Evolutionary conservation across 345 rosid genomes (phyloP).

Genomic region (Salix caprea): DNA sequence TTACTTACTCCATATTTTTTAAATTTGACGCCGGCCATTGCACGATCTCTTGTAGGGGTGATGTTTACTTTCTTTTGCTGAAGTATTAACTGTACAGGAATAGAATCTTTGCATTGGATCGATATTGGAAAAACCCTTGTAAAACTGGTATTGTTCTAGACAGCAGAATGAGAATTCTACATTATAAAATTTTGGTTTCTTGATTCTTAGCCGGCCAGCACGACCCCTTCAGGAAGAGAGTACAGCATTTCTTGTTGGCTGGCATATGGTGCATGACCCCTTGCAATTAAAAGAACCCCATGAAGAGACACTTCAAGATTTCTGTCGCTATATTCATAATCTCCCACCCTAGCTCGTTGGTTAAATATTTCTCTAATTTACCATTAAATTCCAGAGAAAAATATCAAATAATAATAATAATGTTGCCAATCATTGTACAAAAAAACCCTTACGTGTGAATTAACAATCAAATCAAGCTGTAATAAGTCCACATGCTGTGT

Average conservation of each 20-base stretch:
- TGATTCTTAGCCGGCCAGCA: slow-evolving; percentile 11
- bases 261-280: slow-evolving; percentile 9
- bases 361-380: neutral
- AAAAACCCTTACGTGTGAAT: neutral
- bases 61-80: neutral
- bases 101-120: slow-evolving; percentile 21
- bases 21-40: slow-evolving; percentile 24
- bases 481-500: neutral
- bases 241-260: neutral
- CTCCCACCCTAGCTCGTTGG: neutral
- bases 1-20: neutral
- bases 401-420: neutral
- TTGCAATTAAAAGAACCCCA: neutral
- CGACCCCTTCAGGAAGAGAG: neutral
- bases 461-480: too few species aligned
- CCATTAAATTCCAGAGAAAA: neutral
- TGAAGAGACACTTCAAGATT: neutral
- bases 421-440: too few species aligned
- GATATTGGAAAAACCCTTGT: neutral
- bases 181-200: neutral
- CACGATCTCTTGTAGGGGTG: slow-evolving; percentile 21
- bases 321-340: neutral
- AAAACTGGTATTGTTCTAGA: slow-evolving; percentile 17
- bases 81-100: neutral
- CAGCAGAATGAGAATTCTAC: neutral